Conservation (phyloP, 331 rosid species). For the Quercus lobata region DNA sequence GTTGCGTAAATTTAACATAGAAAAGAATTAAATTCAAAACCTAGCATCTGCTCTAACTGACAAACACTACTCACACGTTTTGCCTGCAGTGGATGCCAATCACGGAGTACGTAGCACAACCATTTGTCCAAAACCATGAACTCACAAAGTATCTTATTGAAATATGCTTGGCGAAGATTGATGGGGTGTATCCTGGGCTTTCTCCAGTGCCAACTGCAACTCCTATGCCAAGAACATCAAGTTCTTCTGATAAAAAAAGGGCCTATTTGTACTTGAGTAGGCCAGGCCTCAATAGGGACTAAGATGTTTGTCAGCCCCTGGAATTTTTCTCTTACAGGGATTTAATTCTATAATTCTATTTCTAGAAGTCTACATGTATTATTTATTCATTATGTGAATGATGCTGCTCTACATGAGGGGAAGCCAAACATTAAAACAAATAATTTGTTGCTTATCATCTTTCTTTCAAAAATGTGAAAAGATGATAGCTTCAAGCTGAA, state of each 20-base stretch:
- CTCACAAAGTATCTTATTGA: constrained; percentile 29
- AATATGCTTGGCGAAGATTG: constrained; percentile 48
- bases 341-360: neutral
- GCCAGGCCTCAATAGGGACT: constrained; percentile 28
- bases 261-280: constrained; percentile 45
- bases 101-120: constrained; percentile 61
- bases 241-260: constrained; percentile 16
- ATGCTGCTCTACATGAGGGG: neutral
- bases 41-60: neutral
- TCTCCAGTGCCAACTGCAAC: constrained; percentile 25
- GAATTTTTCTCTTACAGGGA: no score
- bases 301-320: neutral
- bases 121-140: constrained; percentile 44
- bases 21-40: neutral
- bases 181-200: constrained; percentile 58
- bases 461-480: neutral
- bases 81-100: constrained; percentile 80
- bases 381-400: constrained; percentile 17
- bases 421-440: neutral
- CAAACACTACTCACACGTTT: constrained; percentile 9
- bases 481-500: neutral
- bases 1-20: neutral
- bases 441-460: neutral
- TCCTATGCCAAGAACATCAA: neutral
- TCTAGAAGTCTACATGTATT: neutral